Conservation (phyloP, 2,329 filamentous ascomycete species). For the Lachnellula cervina region DNA sequence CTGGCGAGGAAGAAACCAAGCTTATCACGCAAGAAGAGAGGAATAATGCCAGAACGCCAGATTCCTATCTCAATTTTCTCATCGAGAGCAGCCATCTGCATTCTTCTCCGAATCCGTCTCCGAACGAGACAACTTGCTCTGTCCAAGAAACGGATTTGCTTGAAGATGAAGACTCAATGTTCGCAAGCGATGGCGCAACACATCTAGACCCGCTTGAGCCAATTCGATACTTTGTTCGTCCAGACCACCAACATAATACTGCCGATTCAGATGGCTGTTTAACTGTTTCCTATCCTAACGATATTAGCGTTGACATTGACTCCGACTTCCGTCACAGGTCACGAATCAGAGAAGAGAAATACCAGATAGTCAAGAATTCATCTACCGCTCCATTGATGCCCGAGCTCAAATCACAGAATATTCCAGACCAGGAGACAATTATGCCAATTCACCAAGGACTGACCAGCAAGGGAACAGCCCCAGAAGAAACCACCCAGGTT, state of each 20-base stretch:
- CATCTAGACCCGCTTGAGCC: neutral
- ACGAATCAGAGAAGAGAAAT: conserved; percentile 6
- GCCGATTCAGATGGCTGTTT: neutral
- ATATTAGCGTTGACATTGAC: conserved; percentile 10
- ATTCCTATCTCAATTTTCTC: conserved; percentile 17
- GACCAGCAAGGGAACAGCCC: neutral
- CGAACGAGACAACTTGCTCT: neutral
- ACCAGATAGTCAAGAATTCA: neutral
- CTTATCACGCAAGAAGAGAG: neutral
- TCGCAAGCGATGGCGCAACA: neutral
- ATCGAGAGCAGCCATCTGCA: conserved; percentile 1
- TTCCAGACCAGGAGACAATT: neutral
- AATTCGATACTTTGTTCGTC: neutral
- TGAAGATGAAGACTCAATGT: neutral
- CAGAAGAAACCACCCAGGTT: conserved; percentile 16
- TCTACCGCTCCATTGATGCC: neutral
- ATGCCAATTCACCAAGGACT: neutral
- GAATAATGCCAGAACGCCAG: conserved; percentile 7
- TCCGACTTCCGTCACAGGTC: conserved; percentile 5
- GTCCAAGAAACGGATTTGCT: neutral
- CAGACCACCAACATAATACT: neutral
- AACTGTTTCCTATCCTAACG: conserved; percentile 1
- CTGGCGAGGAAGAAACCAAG: neutral
- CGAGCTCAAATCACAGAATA: neutral
- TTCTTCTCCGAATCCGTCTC: neutral